Base-by-base conservation (phyloP, 2,329 filamentous ascomycete genomes). In the Tolypocladium tundrense region DNA sequence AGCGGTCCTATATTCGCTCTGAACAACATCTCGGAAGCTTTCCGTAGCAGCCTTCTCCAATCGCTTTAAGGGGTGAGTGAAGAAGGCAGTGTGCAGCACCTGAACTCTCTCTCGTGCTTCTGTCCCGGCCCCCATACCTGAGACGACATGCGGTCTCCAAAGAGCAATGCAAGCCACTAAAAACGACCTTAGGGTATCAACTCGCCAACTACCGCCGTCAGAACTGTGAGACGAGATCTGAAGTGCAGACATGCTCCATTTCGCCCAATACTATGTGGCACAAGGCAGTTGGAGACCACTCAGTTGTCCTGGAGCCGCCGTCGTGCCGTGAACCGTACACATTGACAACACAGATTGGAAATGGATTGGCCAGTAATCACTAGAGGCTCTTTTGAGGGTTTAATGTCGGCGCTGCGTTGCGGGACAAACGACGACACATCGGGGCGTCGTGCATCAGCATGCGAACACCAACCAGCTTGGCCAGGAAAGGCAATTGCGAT, bases 401-500 rank as follows among this genome's bases (percentile, higher is more conserved):
- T 11, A 10, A 4, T 27, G 16, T 33, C 7, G 24, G 27, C 5
- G 19, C 8, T 13, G 10, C 48, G 19, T 35, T 35, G 31, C 19
- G 27, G 48, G 27, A 51, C 16, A 21, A 1, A 6, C 9, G 16
- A 33, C 19, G 4, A 19, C 16, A 35, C 8, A n/a, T 33, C 27
- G 27, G 31, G 27, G 8, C 27, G 9, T 11, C 27, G 6, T 35
- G 10, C 31, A 35, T 21, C 48, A n/a, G 16, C 5, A 35, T 7
- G n/a, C 13, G 6, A 27, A 45, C 31, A 55, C 21, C 48, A 35
- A 19, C 48, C 48, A 35, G 10, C 48, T 51, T 2, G 27, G n/a
- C 55, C 53, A 41, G 51, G 21, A 51, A 42, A 41, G 55, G 52
- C 54, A 43, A 54, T 59, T 59, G 56, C 41, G 52, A 54, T 61